Evolutionary conservation across 208 protist genomes (phyloP).

Genomic region (Leishmania lainsoni): DNA sequence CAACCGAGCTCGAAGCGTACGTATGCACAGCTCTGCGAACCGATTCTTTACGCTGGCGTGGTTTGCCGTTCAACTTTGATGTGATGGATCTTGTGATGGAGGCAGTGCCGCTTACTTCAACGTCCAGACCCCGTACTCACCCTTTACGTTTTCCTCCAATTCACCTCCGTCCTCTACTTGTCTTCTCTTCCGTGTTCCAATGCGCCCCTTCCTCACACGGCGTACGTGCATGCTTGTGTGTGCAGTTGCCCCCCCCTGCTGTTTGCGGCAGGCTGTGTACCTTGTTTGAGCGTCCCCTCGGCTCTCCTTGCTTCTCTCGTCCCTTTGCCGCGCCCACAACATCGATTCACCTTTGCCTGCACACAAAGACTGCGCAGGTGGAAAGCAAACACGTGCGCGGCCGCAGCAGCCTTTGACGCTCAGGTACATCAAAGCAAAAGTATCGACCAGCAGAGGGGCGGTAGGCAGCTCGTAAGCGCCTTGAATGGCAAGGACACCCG

Average conservation of each 20-base stretch:
- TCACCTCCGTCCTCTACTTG: neutral
- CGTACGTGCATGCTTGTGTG: neutral
- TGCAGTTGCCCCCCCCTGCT: neutral
- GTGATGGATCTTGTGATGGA: neutral
- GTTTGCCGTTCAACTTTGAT: neutral
- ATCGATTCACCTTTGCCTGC: neutral
- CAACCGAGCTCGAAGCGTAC: neutral
- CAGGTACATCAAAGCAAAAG: neutral
- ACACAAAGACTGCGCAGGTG: neutral
- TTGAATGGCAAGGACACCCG: neutral
- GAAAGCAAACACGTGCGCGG: neutral
- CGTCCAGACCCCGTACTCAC: neutral
- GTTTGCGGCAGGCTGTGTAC: neutral
- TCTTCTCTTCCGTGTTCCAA: neutral
- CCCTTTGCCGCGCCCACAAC: neutral
- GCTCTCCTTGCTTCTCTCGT: neutral
- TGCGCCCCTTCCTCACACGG: neutral
- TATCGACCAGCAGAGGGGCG: neutral
- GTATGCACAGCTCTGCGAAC: neutral
- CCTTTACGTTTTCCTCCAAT: neutral
- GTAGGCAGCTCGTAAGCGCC: neutral
- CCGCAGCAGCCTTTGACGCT: neutral
- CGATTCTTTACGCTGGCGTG: neutral
- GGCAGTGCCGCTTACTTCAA: neutral
- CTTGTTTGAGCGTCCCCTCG: neutral